phyloP scores from a whole-genome alignment of 208 protist genomes.

The Trypanosoma avium region DNA sequence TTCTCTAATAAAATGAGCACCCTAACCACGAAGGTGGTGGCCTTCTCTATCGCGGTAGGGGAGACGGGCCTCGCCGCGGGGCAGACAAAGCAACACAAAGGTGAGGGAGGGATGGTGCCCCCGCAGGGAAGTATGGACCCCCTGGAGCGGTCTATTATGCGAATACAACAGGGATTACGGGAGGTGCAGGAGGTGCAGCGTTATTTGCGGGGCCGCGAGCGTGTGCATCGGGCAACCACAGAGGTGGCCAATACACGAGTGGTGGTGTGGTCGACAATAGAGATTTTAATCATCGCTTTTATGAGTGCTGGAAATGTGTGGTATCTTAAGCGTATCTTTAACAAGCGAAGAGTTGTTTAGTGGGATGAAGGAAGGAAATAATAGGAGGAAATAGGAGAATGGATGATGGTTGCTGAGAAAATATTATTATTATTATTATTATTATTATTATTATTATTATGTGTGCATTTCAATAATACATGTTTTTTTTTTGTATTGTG shows the following conservation, averaged over 20 bases:
- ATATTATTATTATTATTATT: too few species aligned
- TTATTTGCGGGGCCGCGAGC: conserved; percentile 64
- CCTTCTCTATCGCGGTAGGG: conserved; percentile 67
- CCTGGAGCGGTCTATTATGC: conserved; percentile 57
- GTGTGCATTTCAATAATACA: too few species aligned
- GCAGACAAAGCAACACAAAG: too few species aligned
- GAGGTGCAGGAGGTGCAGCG: conserved; percentile 83
- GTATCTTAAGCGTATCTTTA: conserved; percentile 77
- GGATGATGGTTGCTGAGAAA: conserved; percentile 4
- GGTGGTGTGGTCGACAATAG: conserved; percentile 70
- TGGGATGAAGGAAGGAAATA: neutral
- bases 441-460: too few species aligned
- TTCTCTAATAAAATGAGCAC: conserved; percentile 90
- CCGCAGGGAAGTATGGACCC: conserved; percentile 28
- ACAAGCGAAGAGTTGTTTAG: conserved; percentile 63
- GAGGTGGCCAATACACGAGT: conserved; percentile 87
- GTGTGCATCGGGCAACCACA: conserved; percentile 67
- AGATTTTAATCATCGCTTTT: conserved; percentile 60
- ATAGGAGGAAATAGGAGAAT: neutral
- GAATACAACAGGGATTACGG: conserved; percentile 58
- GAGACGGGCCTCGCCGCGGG: conserved; percentile 7
- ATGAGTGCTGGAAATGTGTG: conserved; percentile 78
- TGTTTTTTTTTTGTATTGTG: conserved; percentile 13
- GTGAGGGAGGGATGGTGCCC: too few species aligned
- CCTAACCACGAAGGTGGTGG: conserved; percentile 75